Percentiles rank a stretch among this genome's conserved stretches.
phyloP scores from a whole-genome alignment of 108 stramenopile genomes.

The Pseudonitzschia multiseries region DNA sequence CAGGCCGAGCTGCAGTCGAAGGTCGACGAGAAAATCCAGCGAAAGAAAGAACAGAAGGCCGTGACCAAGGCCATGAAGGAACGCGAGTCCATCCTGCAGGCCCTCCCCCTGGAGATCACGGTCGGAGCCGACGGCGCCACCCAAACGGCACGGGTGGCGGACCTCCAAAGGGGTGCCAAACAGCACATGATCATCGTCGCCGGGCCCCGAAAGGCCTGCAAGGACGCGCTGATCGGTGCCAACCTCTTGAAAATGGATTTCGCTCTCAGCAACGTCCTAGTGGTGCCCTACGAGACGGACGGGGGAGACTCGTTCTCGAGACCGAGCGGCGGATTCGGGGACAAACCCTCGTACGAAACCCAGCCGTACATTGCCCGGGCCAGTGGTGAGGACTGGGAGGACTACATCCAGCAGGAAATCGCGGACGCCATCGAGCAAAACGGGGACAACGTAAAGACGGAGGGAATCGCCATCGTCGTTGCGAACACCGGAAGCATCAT shows the following conservation, averaged over 20 bases:
- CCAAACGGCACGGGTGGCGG: constrained; percentile 46
- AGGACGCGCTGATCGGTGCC: constrained; percentile 76
- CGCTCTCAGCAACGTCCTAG: constrained; percentile 75
- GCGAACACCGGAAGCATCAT: constrained; percentile 75
- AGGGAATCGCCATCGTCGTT: constrained; percentile 79
- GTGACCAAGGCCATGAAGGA: constrained; percentile 54
- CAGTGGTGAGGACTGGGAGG: constrained; percentile 72
- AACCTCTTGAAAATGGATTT: constrained; percentile 82
- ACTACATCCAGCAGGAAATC: constrained; percentile 67
- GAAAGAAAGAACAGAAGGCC: constrained; percentile 54
- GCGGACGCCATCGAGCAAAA: constrained; percentile 68
- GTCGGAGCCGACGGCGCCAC: constrained; percentile 57
- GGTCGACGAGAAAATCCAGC: constrained; percentile 66
- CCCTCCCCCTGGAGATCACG: constrained; percentile 58
- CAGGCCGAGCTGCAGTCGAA: constrained; percentile 50
- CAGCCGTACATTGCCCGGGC: constrained; percentile 77
- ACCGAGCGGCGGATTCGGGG: constrained; percentile 70
- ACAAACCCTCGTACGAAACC: constrained; percentile 69
- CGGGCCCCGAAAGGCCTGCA: constrained; percentile 69
- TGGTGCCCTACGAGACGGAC: constrained; percentile 79
- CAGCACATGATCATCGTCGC: constrained; percentile 85
- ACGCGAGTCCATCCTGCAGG: constrained; percentile 44
- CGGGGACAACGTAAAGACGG: constrained; percentile 58
- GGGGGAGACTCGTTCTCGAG: constrained; percentile 35
- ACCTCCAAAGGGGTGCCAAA: constrained; percentile 64